Conservation (phyloP, 768 basidiomycete species). For the Gymnopilus dilepis region DNA sequence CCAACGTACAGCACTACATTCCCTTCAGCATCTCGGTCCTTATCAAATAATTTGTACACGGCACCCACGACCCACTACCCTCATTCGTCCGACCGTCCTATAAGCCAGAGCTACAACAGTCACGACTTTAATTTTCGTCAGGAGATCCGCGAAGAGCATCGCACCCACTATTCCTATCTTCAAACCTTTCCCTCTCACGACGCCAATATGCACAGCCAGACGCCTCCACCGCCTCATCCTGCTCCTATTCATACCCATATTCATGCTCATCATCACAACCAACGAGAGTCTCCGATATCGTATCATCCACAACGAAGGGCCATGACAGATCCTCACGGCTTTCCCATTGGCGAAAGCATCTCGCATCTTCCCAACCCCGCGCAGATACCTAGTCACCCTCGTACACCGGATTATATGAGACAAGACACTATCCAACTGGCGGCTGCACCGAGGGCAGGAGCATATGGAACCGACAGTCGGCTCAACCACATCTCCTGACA, state of each 20-base stretch:
- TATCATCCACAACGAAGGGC: constrained; percentile 64
- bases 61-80: constrained; percentile 46
- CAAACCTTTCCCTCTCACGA: constrained; percentile 53
- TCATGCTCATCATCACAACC: constrained; percentile 43
- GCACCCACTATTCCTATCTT: constrained; percentile 58
- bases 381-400: constrained; percentile 44
- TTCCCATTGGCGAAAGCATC: constrained; percentile 52
- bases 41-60: constrained; percentile 48
- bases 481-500: constrained; percentile 52
- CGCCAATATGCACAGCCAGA: constrained; percentile 38
- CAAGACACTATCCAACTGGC: constrained; percentile 38
- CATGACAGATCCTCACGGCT: constrained; percentile 61
- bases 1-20: constrained; percentile 46
- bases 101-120: constrained; percentile 51
- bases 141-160: constrained; percentile 50
- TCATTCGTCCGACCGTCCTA: constrained; percentile 56
- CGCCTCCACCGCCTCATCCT: constrained; percentile 45
- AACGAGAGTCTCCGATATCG: constrained; percentile 49
- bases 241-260: constrained; percentile 37
- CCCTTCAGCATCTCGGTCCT: constrained; percentile 48
- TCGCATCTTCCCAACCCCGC: constrained; percentile 53
- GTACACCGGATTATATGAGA: constrained; percentile 50
- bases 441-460: constrained; percentile 37
- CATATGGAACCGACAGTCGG: constrained; percentile 52
- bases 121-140: constrained; percentile 50